Conservation (phyloP, 2,329 filamentous ascomycete genomes). For the Tolypocladium sp. region DNA sequence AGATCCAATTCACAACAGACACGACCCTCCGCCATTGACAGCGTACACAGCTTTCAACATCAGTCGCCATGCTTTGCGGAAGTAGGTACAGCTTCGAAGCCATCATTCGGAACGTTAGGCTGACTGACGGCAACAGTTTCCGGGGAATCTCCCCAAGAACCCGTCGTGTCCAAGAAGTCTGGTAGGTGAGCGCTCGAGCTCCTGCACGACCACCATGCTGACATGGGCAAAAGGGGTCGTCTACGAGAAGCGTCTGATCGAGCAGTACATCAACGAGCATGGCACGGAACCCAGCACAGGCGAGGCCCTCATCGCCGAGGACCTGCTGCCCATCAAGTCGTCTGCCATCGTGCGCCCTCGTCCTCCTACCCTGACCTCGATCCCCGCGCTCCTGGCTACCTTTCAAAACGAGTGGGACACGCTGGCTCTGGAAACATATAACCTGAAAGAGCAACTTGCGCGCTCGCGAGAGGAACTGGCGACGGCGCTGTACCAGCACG, state of each 20-base stretch:
- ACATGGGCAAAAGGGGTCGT: conserved; percentile 58
- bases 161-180: conserved; percentile 90
- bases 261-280: conserved; percentile 88
- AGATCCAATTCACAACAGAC: neutral
- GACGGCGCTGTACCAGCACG: conserved; percentile 90
- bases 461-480: conserved; percentile 91
- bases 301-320: conserved; percentile 73
- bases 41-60: conserved; percentile 11
- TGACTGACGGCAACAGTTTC: conserved; percentile 55
- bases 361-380: conserved; percentile 89
- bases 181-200: conserved; percentile 43
- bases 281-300: conserved; percentile 86
- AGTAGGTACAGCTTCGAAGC: conserved; percentile 21
- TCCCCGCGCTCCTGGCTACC: conserved; percentile 83
- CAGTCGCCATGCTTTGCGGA: conserved; percentile 37
- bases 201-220: neutral
- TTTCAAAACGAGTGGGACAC: conserved; percentile 99
- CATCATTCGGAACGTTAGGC: neutral
- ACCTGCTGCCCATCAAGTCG: conserved; percentile 81
- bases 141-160: conserved; percentile 89
- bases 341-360: conserved; percentile 77
- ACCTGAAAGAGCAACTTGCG: conserved; percentile 77
- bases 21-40: conserved; percentile 6
- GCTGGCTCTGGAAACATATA: conserved; percentile 83
- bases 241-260: conserved; percentile 91